A percentile compares a stretch with the other conserved stretches of the same genome.
phyloP scores from a whole-genome alignment of 805 yeast species.

The Kazachstania kunashirensis region DNA sequence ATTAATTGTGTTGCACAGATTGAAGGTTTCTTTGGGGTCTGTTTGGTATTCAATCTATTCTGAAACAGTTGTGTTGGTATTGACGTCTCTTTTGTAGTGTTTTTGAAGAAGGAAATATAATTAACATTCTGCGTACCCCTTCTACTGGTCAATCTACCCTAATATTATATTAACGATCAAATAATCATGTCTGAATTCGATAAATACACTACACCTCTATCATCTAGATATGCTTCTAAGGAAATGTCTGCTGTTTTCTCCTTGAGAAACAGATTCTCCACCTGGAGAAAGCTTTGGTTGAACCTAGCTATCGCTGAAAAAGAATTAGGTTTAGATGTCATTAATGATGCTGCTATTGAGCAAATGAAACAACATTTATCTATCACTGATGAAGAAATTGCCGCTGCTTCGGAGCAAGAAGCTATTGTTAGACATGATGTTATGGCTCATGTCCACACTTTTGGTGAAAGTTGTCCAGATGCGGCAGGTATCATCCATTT shows the following conservation, averaged over 20 bases:
- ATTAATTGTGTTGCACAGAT: no score
- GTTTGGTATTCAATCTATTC: no score
- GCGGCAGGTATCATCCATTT: slow-evolving; percentile 97
- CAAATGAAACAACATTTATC: slow-evolving; percentile 70
- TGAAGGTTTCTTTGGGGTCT: no score
- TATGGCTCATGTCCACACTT: slow-evolving; percentile 97
- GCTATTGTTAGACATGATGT: slow-evolving; percentile 98
- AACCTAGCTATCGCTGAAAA: slow-evolving; percentile 93
- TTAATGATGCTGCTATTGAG: slow-evolving; percentile 84
- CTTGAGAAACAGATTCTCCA: slow-evolving; percentile 84
- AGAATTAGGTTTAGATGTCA: slow-evolving; percentile 74
- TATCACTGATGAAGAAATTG: slow-evolving; percentile 90
- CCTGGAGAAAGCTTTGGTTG: slow-evolving; percentile 97
- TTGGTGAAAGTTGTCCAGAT: slow-evolving; percentile 84
- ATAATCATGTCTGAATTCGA: slow-evolving; percentile 38
- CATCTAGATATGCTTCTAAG: slow-evolving; percentile 94
- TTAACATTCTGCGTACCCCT: no score
- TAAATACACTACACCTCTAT: slow-evolving; percentile 82
- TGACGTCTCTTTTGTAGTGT: no score
- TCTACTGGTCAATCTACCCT: not conserved
- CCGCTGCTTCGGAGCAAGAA: slow-evolving; percentile 81
- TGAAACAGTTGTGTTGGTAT: no score
- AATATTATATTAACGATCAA: no score
- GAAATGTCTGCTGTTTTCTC: slow-evolving; percentile 95
- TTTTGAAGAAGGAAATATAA: no score